Evolutionary conservation across 2,329 filamentous ascomycete species (phyloP), one percentile per base, ranked within the genome.

Genomic region (Didymosphaeria variabile): DNA sequence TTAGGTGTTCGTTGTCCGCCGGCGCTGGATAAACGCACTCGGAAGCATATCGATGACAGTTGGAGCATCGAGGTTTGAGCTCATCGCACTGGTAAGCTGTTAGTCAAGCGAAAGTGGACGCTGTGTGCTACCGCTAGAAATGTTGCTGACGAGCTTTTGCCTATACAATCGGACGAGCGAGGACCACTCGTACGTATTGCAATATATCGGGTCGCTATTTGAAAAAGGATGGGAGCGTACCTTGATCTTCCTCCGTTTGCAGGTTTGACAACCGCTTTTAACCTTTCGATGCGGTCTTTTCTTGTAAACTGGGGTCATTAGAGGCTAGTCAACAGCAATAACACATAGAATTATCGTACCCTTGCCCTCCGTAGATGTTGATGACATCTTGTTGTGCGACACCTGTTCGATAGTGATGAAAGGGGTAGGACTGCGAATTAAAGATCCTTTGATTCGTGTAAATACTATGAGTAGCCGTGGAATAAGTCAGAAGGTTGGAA

Each of bases 181-280:
- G 13, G 5, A 38, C 36, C n/a, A 13, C 45, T 49, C 8, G 5
- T 4, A 31, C 15, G 7, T 21, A 31, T 9, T 17, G 5, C 8
- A 29, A 54, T 19, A 36, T 31, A 19, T 17, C 47, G 42, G n/a
- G 23, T 47, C 9, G 7, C 40, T 44, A 3, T 6, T 9, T 19
- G 40, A 21, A 21, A 44, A 19, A 1, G 40, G 40, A 10, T 21
- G 1, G 26, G 23, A 17, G 34, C 60, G 17, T 36, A 65, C 65
- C 23, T 67, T 67, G 23, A 67, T 62, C 44, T 65, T 67, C 40
- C 65, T 55, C 12, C 65, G 58, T 31, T 63, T 67, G 57, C 65
- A 67, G 1, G 57, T 64, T 5, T 49, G 26, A 52, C 65, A 67
- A 8, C 63, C 65, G n/a, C 57, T 60, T 34, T 65, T 67, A 19